These are phyloP conservation scores for Linnemannia hyalina DNA, from an alignment of 192 early-diverging fungal genomes.

Conservation along the genomic window DNA sequence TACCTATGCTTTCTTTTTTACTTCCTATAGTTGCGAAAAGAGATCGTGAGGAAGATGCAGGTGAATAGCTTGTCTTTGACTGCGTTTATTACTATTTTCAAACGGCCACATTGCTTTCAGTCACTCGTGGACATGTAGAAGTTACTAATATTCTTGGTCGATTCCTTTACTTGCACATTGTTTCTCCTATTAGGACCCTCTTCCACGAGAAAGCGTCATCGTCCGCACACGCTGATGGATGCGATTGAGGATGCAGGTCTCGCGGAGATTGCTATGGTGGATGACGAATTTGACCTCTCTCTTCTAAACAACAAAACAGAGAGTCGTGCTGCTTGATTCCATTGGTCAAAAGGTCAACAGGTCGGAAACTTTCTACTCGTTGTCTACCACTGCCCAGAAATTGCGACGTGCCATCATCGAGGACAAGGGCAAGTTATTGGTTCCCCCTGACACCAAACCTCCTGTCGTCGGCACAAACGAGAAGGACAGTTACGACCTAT, in stretches of 20 bases:
- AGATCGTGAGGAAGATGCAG: constrained; percentile 13
- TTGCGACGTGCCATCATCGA: neutral
- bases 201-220: constrained; percentile 12
- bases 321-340: constrained; percentile 19
- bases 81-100: neutral
- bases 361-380: neutral
- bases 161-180: neutral
- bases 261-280: constrained; percentile 19
- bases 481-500: no score
- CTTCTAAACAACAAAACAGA: constrained; percentile 39
- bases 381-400: neutral
- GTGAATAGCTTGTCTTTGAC: constrained; percentile 18
- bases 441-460: neutral
- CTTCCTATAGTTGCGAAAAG: constrained; percentile 17
- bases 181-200: constrained; percentile 10
- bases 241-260: constrained; percentile 21
- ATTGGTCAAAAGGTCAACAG: neutral
- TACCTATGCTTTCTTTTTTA: no score
- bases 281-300: neutral
- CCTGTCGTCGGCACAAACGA: no score
- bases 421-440: constrained; percentile 8
- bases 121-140: neutral
- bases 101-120: neutral
- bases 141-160: constrained; percentile 4
- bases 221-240: neutral